Evolutionary conservation across 73 alveolate genomes (phyloP).

Genomic region (Paramecium tetraurelia): DNA sequence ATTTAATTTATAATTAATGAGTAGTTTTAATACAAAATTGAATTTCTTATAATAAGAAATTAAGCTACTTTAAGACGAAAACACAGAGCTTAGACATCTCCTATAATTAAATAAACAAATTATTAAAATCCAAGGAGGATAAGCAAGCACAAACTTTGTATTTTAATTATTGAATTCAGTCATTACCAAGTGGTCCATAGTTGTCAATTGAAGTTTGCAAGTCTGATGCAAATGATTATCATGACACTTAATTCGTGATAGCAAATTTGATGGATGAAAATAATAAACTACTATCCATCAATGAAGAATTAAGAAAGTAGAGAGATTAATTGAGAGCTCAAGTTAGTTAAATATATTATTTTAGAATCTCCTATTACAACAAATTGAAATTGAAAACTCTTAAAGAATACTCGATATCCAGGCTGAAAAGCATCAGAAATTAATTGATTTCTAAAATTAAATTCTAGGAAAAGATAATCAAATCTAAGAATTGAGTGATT

Average conservation of each 20-base stretch:
- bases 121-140: neutral
- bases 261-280: neutral
- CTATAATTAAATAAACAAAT: neutral
- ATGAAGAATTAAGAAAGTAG: neutral
- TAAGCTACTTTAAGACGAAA: neutral
- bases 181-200: neutral
- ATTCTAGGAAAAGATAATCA: neutral
- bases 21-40: neutral
- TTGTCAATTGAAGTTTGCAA: neutral
- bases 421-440: neutral
- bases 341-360: neutral
- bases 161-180: neutral
- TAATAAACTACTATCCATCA: neutral
- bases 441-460: neutral
- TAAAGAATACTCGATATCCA: neutral
- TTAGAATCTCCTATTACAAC: neutral
- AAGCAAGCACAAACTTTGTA: neutral
- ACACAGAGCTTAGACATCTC: neutral
- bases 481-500: neutral
- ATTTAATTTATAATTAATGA: neutral
- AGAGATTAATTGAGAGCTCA: neutral
- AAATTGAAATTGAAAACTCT: neutral
- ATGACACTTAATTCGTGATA: neutral
- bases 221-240: neutral
- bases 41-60: neutral